These are phyloP conservation scores for Trametes cubensis DNA, from an alignment of 768 basidiomycete genomes.

Conservation along the genomic window DNA sequence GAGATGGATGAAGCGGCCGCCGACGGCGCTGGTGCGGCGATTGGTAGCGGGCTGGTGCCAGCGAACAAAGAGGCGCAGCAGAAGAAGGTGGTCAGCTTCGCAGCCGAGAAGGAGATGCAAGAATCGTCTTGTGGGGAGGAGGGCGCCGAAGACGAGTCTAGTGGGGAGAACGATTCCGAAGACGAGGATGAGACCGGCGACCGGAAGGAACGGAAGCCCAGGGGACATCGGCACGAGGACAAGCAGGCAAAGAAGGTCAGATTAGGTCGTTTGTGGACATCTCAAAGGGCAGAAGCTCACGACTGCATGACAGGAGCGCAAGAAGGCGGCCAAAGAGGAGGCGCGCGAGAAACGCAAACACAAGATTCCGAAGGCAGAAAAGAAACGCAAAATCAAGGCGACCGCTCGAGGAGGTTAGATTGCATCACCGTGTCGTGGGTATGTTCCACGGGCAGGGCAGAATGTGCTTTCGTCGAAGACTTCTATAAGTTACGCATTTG, in stretches of 20 bases:
- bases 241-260: constrained; percentile 85
- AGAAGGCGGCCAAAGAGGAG: constrained; percentile 86
- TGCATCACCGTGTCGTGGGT: not conserved
- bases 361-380: constrained; percentile 96
- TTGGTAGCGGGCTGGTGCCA: not conserved
- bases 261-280: not conserved
- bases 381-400: constrained; percentile 79
- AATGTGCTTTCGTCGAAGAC: not conserved
- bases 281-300: constrained; percentile 10
- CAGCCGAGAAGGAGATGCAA: constrained; percentile 18
- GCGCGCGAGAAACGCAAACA: constrained; percentile 84
- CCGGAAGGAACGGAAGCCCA: constrained; percentile 59
- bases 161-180: constrained; percentile 30
- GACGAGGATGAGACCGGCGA: constrained; percentile 45
- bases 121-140: constrained; percentile 28
- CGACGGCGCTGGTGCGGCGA: constrained; percentile 15
- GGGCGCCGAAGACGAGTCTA: constrained; percentile 32
- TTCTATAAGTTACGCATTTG: constrained; percentile 6
- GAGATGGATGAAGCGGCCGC: constrained; percentile 26
- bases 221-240: constrained; percentile 93
- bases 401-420: constrained; percentile 34
- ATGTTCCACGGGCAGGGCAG: not conserved
- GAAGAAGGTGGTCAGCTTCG: constrained; percentile 20
- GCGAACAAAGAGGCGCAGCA: constrained; percentile 1
- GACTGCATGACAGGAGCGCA: constrained; percentile 69